phyloP scores from a whole-genome alignment of 331 rosid species.

The Dryas integrifolia region DNA sequence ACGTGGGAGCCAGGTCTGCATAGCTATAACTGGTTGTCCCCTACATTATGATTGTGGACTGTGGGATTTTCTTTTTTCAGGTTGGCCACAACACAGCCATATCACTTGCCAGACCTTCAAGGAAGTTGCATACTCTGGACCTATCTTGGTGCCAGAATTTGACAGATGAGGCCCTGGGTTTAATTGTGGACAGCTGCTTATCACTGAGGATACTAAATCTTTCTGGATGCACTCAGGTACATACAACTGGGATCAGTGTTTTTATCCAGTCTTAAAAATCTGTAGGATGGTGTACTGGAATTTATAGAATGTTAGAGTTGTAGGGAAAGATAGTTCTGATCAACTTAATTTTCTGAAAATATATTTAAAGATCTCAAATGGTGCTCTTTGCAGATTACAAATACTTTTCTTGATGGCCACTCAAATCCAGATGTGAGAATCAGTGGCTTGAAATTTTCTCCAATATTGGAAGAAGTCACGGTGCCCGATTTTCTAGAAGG shows the following conservation, averaged over 20 bases:
- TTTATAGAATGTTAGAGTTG: not conserved
- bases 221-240: constrained; percentile 88
- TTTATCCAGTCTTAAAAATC: not conserved
- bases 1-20: not conserved
- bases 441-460: constrained; percentile 52
- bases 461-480: constrained; percentile 43
- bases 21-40: not conserved
- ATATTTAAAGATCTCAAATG: constrained; percentile 3
- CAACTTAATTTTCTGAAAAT: not conserved
- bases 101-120: constrained; percentile 52
- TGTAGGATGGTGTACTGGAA: not conserved
- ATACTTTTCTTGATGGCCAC: constrained; percentile 58
- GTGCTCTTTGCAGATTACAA: constrained; percentile 52
- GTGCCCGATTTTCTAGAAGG: constrained; percentile 33
- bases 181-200: constrained; percentile 73
- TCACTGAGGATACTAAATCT: constrained; percentile 63
- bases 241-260: not conserved
- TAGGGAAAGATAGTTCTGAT: not conserved
- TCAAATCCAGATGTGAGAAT: constrained; percentile 53
- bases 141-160: constrained; percentile 81
- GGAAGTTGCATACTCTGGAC: constrained; percentile 64
- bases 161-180: constrained; percentile 62
- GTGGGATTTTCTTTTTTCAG: constrained; percentile 39
- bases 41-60: constrained; percentile 21
- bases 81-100: constrained; percentile 59